phyloP scores from a whole-genome alignment of 2,329 filamentous ascomycete genomes.

The Botryotinia convoluta region DNA sequence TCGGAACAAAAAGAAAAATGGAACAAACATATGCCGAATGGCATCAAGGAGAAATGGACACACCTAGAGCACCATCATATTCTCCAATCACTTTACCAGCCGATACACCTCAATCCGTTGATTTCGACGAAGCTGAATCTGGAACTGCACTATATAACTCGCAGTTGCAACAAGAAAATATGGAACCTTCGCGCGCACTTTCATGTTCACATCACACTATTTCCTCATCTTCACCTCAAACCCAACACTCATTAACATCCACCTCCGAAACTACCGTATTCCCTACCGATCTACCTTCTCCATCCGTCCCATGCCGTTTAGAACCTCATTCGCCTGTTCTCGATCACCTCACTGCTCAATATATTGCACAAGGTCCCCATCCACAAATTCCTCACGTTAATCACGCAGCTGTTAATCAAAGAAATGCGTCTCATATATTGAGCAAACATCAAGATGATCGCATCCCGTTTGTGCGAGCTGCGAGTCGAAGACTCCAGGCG shows the following conservation, averaged over 20 bases:
- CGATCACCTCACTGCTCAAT: background rate
- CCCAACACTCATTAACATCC: background rate
- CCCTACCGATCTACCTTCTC: background rate
- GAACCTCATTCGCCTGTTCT: background rate
- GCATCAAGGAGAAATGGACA: background rate
- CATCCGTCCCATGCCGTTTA: background rate
- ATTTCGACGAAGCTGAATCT: background rate
- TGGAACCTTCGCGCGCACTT: background rate
- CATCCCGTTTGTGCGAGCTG: slow-evolving; percentile 22
- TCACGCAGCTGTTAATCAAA: background rate
- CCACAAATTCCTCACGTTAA: background rate
- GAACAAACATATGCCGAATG: background rate
- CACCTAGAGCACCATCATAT: background rate
- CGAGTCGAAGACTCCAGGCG: slow-evolving; percentile 29
- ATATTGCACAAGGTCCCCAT: slow-evolving; percentile 1
- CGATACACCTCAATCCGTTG: background rate
- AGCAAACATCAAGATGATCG: slow-evolving; percentile 23
- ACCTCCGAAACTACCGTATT: background rate
- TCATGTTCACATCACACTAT: background rate
- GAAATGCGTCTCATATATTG: slow-evolving; percentile 18
- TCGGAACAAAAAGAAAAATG: background rate
- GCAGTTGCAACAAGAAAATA: background rate
- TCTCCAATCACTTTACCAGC: background rate
- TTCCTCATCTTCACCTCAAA: background rate
- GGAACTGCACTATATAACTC: background rate